Percentiles rank a stretch among this genome's conserved stretches.
phyloP scores from a whole-genome alignment of 192 early-diverging fungal genomes.

The Backusella macrospora region DNA sequence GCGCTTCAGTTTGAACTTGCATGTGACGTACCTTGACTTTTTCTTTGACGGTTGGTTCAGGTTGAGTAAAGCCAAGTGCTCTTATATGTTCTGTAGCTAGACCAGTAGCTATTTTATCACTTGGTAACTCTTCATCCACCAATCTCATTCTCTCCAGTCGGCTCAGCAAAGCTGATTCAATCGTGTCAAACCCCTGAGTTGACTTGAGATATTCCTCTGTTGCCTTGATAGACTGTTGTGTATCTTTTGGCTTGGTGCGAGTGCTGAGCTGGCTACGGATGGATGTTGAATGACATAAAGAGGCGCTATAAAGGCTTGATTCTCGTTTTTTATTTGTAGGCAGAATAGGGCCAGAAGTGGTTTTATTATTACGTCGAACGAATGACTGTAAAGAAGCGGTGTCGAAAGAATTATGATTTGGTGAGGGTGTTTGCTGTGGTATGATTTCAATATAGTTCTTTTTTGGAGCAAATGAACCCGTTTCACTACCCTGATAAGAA shows the following conservation, averaged over 20 bases:
- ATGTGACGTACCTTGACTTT: constrained; percentile 27
- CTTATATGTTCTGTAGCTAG: constrained; percentile 33
- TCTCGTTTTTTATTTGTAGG: constrained; percentile 26
- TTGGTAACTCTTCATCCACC: constrained; percentile 16
- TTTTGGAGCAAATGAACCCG: background rate
- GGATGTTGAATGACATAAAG: constrained; percentile 16
- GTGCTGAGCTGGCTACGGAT: constrained; percentile 14
- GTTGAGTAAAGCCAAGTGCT: constrained; percentile 28
- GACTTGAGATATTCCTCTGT: constrained; percentile 15
- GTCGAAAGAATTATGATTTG: constrained; percentile 21
- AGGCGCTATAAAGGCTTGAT: constrained; percentile 29
- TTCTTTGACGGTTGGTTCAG: background rate
- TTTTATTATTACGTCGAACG: background rate
- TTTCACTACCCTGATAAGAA: constrained; percentile 18
- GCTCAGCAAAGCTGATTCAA: constrained; percentile 35
- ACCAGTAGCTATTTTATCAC: constrained; percentile 24
- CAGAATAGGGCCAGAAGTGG: constrained; percentile 22
- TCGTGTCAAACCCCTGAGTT: constrained; percentile 28
- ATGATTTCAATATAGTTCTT: constrained; percentile 34
- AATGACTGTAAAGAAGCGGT: constrained; percentile 10
- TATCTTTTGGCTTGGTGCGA: constrained; percentile 12
- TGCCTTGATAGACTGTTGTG: constrained; percentile 4
- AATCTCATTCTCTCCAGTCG: constrained; percentile 31
- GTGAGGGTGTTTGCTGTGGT: constrained; percentile 2
- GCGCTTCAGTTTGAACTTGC: constrained; percentile 36